Percentiles rank a stretch among this genome's conserved stretches.
Evolutionary conservation across 2,329 filamentous ascomycete genomes (phyloP).

Genomic region (Dryadomyces sulphureus): DNA sequence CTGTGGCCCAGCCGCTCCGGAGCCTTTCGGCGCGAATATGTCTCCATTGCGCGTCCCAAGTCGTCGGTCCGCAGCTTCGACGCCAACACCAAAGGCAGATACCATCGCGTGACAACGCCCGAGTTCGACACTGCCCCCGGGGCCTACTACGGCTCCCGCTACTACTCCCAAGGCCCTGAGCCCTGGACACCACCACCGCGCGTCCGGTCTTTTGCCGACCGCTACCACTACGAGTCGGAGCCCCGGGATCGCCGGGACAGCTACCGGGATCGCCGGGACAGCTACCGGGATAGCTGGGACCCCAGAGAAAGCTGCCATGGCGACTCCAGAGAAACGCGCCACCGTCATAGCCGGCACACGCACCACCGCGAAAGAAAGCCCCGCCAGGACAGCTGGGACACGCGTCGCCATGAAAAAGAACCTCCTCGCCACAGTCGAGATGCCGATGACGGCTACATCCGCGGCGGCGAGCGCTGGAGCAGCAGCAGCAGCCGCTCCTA

Average conservation of each 20-base stretch:
- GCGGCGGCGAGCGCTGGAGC: not conserved
- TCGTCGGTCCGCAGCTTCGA: too few relatives aligned
- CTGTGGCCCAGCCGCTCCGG: not conserved
- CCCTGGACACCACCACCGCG: constrained; percentile 1
- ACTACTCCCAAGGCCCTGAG: not conserved
- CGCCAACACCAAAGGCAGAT: too few relatives aligned
- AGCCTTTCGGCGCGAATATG: not conserved
- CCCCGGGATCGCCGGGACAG: not conserved
- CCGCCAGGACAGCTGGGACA: not conserved
- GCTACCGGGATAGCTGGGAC: not conserved
- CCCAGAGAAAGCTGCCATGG: too few relatives aligned
- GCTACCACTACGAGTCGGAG: not conserved
- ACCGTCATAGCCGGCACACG: too few relatives aligned
- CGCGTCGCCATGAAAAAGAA: too few relatives aligned
- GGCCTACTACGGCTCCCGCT: not conserved
- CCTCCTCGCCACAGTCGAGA: too few relatives aligned
- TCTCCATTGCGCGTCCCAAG: too few relatives aligned
- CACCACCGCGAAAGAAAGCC: not conserved
- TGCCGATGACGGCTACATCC: too few relatives aligned
- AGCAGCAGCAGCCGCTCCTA: not conserved
- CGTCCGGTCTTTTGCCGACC: not conserved
- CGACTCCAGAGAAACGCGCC: too few relatives aligned
- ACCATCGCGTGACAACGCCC: too few relatives aligned
- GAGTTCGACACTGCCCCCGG: not conserved
- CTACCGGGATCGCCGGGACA: not conserved